phyloP scores from a whole-genome alignment of 2,329 filamentous ascomycete genomes.

The Cyanodermella asteris region DNA sequence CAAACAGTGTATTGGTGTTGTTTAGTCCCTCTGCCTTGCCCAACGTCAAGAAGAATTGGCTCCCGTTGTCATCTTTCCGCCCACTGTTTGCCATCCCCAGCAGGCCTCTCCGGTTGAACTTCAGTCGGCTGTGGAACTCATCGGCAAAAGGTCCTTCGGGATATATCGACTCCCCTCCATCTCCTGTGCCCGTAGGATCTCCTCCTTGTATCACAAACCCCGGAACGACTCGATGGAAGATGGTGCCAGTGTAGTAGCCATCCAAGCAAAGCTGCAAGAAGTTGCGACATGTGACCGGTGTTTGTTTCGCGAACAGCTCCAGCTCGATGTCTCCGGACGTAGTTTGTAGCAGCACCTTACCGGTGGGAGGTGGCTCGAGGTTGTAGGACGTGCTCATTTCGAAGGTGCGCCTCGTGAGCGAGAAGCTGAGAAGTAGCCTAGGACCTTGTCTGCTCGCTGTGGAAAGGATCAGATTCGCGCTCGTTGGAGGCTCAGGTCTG shows the following conservation, averaged over 20 bases:
- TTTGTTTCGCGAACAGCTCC: conserved; percentile 88
- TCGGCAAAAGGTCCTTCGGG: conserved; percentile 68
- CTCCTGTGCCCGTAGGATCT: conserved; percentile 79
- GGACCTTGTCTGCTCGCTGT: too few relatives aligned
- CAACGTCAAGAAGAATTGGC: conserved; percentile 92
- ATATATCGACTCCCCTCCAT: conserved; percentile 81
- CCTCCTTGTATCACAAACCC: conserved; percentile 89
- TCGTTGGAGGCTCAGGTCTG: too few relatives aligned
- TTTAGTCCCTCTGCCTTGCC: conserved; percentile 62
- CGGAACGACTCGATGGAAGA: conserved; percentile 82
- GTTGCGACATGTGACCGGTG: conserved; percentile 76
- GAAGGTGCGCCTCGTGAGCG: too few relatives aligned
- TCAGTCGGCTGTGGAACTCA: conserved; percentile 78
- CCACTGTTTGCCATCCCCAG: conserved; percentile 93
- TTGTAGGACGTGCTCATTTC: conserved; percentile 79
- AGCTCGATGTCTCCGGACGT: conserved; percentile 73
- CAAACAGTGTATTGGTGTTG: conserved; percentile 83
- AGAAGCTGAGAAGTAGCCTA: too few relatives aligned
- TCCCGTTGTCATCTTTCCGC: conserved; percentile 57
- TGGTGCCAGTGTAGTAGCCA: conserved; percentile 81
- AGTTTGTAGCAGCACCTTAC: conserved; percentile 75
- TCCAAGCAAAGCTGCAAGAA: conserved; percentile 90
- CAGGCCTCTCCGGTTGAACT: conserved; percentile 77
- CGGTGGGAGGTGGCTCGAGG: conserved; percentile 83
- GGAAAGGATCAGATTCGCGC: too few relatives aligned